Conservation (phyloP, 192 early-diverging fungal genomes). For the Coemansia sp. region DNA sequence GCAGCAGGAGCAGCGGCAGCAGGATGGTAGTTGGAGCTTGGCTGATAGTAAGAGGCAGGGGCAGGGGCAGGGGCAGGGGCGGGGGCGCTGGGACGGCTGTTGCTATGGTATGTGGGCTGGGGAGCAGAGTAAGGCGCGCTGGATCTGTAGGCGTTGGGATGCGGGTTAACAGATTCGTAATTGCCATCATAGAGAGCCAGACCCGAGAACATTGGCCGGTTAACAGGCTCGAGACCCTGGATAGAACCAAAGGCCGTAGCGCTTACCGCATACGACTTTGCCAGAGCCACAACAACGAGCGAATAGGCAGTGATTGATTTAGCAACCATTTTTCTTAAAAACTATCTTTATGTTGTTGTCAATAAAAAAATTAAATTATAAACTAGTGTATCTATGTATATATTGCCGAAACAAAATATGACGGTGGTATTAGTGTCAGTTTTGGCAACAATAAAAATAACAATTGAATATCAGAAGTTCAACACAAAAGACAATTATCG, state of each 20-base stretch:
- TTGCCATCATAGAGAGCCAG: conserved; percentile 9
- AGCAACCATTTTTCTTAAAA: conserved; percentile 16
- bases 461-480: neutral
- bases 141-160: conserved; percentile 1
- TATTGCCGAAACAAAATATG: neutral
- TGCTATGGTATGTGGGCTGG: conserved; percentile 2
- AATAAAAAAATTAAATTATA: neutral
- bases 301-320: conserved; percentile 33
- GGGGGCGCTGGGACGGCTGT: conserved; percentile 1
- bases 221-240: neutral
- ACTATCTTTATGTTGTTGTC: neutral
- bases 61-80: conserved; percentile 3
- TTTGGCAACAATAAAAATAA: neutral
- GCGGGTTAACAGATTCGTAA: neutral
- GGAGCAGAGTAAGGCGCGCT: conserved; percentile 2
- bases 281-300: conserved; percentile 21
- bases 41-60: conserved; percentile 1
- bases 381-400: neutral
- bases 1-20: too few species aligned
- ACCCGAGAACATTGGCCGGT: conserved; percentile 6
- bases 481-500: neutral
- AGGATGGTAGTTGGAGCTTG: too few species aligned
- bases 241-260: neutral
- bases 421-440: too few species aligned
- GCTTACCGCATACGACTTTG: conserved; percentile 17